Percentiles rank a stretch among this genome's conserved stretches.
These are phyloP conservation scores for Linnemannia schmuckeri DNA, from an alignment of 192 early-diverging fungal genomes.

Conservation along the genomic window DNA sequence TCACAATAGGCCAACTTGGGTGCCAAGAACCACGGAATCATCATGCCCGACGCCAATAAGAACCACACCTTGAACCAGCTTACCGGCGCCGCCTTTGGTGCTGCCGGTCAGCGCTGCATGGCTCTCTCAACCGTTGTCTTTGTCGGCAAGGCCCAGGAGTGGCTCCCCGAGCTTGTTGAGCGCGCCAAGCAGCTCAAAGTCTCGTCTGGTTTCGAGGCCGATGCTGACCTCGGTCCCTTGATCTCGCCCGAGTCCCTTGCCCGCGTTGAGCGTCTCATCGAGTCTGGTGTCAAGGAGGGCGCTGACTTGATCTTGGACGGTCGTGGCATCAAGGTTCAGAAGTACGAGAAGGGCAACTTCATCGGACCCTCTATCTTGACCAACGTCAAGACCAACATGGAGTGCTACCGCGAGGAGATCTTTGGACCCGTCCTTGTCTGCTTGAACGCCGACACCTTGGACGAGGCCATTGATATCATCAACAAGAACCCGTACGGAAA, in stretches of 20 bases:
- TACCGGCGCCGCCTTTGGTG: conserved; percentile 95
- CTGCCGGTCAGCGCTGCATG: conserved; percentile 99
- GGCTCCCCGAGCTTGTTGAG: conserved; percentile 92
- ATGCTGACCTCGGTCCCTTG: conserved; percentile 92
- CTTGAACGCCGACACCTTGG: conserved; percentile 85
- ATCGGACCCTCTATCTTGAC: conserved; percentile 92
- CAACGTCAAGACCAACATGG: conserved; percentile 82
- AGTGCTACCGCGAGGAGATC: conserved; percentile 94
- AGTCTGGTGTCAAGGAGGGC: conserved; percentile 88
- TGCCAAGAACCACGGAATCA: conserved; percentile 97
- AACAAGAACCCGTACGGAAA: conserved; percentile 94
- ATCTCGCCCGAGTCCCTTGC: conserved; percentile 84
- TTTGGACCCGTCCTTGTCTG: conserved; percentile 95
- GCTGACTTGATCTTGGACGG: conserved; percentile 90
- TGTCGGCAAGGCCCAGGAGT: conserved; percentile 86
- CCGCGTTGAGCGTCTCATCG: conserved; percentile 83
- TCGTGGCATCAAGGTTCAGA: conserved; percentile 76
- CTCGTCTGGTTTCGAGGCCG: conserved; percentile 84
- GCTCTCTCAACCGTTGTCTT: conserved; percentile 93
- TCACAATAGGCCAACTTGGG: conserved; percentile 84
- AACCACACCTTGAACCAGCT: conserved; percentile 95
- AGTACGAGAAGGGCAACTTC: conserved; percentile 95
- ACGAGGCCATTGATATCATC: conserved; percentile 91
- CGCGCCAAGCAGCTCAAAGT: conserved; percentile 88
- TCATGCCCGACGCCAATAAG: conserved; percentile 95